Evolutionary conservation across 2,329 filamentous ascomycete species (phyloP).

Genomic region (Monilinia fructigena): DNA sequence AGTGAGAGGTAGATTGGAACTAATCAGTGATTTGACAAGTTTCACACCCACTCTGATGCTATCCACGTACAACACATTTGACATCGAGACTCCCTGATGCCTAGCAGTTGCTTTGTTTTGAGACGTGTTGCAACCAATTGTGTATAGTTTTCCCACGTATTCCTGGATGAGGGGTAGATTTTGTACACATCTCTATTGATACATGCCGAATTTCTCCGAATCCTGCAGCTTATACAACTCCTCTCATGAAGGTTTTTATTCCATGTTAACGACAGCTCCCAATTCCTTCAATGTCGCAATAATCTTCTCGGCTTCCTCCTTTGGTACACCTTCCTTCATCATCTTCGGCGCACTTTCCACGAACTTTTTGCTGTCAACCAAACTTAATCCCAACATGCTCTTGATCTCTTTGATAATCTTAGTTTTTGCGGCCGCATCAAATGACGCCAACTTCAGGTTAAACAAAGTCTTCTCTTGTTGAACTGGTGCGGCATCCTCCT

Average conservation of each 20-base stretch:
- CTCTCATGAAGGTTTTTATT: slow-evolving; percentile 65
- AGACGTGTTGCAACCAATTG: neutral
- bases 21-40: neutral
- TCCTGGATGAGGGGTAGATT: slow-evolving; percentile 35
- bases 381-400: slow-evolving; percentile 85
- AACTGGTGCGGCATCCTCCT: slow-evolving; percentile 83
- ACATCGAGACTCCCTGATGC: slow-evolving; percentile 1
- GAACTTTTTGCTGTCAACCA: slow-evolving; percentile 99
- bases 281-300: slow-evolving; percentile 90
- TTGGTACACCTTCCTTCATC: slow-evolving; percentile 98
- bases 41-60: slow-evolving; percentile 1
- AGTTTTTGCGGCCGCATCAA: slow-evolving; percentile 86
- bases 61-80: neutral
- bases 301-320: slow-evolving; percentile 99
- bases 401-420: slow-evolving; percentile 99
- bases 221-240: slow-evolving; percentile 31
- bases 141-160: neutral
- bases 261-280: slow-evolving; percentile 86
- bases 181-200: slow-evolving; percentile 41
- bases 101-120: neutral
- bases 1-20: neutral
- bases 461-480: slow-evolving; percentile 97
- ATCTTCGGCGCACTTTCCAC: slow-evolving; percentile 97
- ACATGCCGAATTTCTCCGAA: slow-evolving; percentile 33
- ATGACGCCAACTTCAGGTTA: slow-evolving; percentile 88